These are phyloP conservation scores for sunflower (Helianthus annuus) DNA, from an alignment of 129 eudicot species.

Conservation along the genomic window HanXRQr2.0-SUNRISE NC_035448.2:39316785-39317284, in stretches of 20 bases:
- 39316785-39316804: too few relatives aligned
- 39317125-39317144: conserved; percentile 17
- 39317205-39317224: conserved; percentile 37
- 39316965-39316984: too few relatives aligned
- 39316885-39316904: too few relatives aligned
- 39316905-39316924: too few relatives aligned
- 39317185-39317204: conserved; percentile 86
- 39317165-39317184: conserved; percentile 96
- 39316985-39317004: too few relatives aligned
- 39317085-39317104: not conserved
- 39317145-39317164: conserved; percentile 73
- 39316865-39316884: too few relatives aligned
- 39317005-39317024: not conserved
- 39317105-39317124: not conserved
- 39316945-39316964: too few relatives aligned
- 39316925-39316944: too few relatives aligned
- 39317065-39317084: conserved; percentile 28
- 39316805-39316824: too few relatives aligned
- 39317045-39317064: conserved; percentile 96
- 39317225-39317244: conserved; percentile 40
- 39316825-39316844: too few relatives aligned
- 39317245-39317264: not conserved
- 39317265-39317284: conserved; percentile 4
- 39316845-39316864: too few relatives aligned
- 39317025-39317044: conserved; percentile 76